Percentiles rank a stretch among this genome's conserved stretches.
Conservation (phyloP, 2,329 filamentous ascomycete species). For the Microdochium paspali region DNA sequence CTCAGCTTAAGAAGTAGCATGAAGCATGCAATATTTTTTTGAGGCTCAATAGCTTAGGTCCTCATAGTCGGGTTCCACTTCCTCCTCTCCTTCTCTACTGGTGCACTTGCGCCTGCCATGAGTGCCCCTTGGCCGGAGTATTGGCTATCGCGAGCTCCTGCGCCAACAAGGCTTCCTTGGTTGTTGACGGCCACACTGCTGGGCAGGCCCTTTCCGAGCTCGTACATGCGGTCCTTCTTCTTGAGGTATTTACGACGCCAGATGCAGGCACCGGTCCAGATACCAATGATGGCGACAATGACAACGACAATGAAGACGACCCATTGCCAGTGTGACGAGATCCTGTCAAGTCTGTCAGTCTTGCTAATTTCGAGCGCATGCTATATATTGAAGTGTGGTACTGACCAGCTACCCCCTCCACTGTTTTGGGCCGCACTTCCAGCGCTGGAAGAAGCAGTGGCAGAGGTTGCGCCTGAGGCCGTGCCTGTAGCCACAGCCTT, state of each 20-base stretch:
- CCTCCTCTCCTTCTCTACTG: slow-evolving; percentile 31
- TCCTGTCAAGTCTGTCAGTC: slow-evolving; percentile 32
- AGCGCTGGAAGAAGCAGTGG: slow-evolving; percentile 12
- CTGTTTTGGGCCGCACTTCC: slow-evolving; percentile 12
- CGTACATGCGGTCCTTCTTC: slow-evolving; percentile 52
- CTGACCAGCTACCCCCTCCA: slow-evolving; percentile 38
- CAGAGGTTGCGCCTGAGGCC: slow-evolving; percentile 12
- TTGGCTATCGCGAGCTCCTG: slow-evolving; percentile 15
- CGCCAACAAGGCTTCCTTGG: slow-evolving; percentile 17
- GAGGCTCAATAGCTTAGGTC: slow-evolving; percentile 25
- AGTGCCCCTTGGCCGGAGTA: slow-evolving; percentile 24
- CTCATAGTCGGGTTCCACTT: slow-evolving; percentile 35
- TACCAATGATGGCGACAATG: slow-evolving; percentile 54
- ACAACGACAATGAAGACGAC: slow-evolving; percentile 73
- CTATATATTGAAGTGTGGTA: not conserved
- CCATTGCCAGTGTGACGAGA: slow-evolving; percentile 67
- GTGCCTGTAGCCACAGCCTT: slow-evolving; percentile 26
- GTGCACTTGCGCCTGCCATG: slow-evolving; percentile 21
- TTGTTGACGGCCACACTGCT: slow-evolving; percentile 23
- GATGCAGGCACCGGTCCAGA: slow-evolving; percentile 60
- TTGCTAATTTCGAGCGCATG: not conserved
- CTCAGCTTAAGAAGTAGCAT: not conserved
- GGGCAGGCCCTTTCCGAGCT: slow-evolving; percentile 33
- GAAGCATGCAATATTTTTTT: not conserved
- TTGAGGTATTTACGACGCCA: slow-evolving; percentile 66